Evolutionary conservation across 768 basidiomycete species (phyloP).

Genomic region (Tylopilus felleus): DNA sequence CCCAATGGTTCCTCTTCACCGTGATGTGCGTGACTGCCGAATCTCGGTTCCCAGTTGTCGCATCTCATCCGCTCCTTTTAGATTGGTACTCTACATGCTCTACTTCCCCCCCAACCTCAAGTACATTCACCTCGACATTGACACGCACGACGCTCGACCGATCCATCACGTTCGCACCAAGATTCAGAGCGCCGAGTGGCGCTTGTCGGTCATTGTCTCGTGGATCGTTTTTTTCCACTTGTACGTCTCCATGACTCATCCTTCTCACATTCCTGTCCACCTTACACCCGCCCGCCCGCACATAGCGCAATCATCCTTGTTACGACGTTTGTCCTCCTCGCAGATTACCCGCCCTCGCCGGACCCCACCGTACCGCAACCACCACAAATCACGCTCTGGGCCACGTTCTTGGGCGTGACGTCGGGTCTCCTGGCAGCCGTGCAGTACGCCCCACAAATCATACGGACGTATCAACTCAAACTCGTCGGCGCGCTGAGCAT

Average conservation of each 20-base stretch:
- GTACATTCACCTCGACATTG: slow-evolving; percentile 47
- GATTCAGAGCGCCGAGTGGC: slow-evolving; percentile 67
- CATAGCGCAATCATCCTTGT: slow-evolving; percentile 44
- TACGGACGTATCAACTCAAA: slow-evolving; percentile 70
- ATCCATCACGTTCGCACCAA: slow-evolving; percentile 44
- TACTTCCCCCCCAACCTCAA: slow-evolving; percentile 90
- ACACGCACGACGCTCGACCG: slow-evolving; percentile 40
- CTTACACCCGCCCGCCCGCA: not conserved
- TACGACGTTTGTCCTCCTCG: slow-evolving; percentile 61
- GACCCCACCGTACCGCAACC: slow-evolving; percentile 35
- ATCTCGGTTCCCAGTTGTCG: not conserved
- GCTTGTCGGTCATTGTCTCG: slow-evolving; percentile 69
- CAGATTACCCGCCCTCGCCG: slow-evolving; percentile 38
- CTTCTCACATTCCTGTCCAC: not conserved
- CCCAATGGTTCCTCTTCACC: slow-evolving; percentile 84
- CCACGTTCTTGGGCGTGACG: slow-evolving; percentile 81
- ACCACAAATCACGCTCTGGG: slow-evolving; percentile 56
- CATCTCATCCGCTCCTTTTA: slow-evolving; percentile 28
- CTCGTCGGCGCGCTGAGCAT: slow-evolving; percentile 93
- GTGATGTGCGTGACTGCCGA: slow-evolving; percentile 59
- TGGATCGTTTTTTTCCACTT: slow-evolving; percentile 71
- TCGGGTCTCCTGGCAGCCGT: slow-evolving; percentile 74
- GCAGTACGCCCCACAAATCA: slow-evolving; percentile 88
- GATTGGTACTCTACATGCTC: slow-evolving; percentile 84
- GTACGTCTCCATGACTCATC: slow-evolving; percentile 40